Percentiles rank a stretch among this genome's conserved stretches.
Conservation (phyloP, 1,284 basidiomycete species). For the Puccinia hordei region DNA sequence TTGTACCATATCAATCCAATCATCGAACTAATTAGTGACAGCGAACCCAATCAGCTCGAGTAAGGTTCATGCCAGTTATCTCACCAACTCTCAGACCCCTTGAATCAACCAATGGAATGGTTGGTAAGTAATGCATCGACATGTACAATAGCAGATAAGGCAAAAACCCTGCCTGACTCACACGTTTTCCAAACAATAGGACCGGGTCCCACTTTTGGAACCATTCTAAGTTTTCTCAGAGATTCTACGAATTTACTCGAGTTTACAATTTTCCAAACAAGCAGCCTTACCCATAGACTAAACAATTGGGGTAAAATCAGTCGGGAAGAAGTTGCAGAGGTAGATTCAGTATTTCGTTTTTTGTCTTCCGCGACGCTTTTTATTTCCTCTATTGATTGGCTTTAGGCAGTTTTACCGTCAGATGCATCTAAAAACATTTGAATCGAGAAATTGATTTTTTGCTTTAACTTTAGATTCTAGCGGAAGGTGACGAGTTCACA, state of each 20-base stretch:
- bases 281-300: conserved; percentile 24
- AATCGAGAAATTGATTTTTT: neutral
- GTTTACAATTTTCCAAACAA: conserved; percentile 39
- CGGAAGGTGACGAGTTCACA: conserved; percentile 24
- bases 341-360: neutral
- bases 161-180: neutral
- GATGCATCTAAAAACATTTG: neutral
- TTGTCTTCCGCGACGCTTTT: neutral
- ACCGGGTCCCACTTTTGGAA: conserved; percentile 45
- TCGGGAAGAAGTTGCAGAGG: conserved; percentile 49
- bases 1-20: neutral
- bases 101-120: conserved; percentile 36
- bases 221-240: conserved; percentile 40
- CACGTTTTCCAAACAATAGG: neutral
- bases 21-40: neutral
- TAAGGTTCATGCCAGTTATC: conserved; percentile 44
- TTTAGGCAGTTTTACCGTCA: neutral
- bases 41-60: conserved; percentile 21
- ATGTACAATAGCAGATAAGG: neutral
- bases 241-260: conserved; percentile 45
- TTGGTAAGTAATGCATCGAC: conserved; percentile 26
- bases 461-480: conserved; percentile 27
- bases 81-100: conserved; percentile 40
- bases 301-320: conserved; percentile 50
- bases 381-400: neutral